Base-by-base conservation (phyloP, 2,329 filamentous ascomycete species). In the Elsinoe batatas region DNA sequence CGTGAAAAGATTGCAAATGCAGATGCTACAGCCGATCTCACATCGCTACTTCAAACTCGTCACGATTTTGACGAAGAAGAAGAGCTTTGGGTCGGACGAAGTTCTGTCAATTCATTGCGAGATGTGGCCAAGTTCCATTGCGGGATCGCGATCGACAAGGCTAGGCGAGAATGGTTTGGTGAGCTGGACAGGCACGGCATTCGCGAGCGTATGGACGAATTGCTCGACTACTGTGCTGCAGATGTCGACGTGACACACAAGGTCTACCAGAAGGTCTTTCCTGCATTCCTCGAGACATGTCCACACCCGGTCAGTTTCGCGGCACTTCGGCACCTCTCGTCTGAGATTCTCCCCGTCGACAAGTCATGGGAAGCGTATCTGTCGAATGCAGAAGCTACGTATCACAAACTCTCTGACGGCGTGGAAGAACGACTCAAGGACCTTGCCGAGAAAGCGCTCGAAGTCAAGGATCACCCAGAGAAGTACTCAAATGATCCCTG, bases 61-160 rank as follows among this genome's bases (percentile, higher is more conserved):
- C 80, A 81, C 38, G 77, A 79, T 56, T 69, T 88, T 46, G 55
- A 58, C 11, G 88, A 95, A 61, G 91, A 97, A 66, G 90, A 95
- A 65, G 93, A 98, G 64, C 73, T 96, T 0, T 98, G 93, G 93
- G 88, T 98, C 3, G 89, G 90, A 54, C 79, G 89, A 67, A 97
- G 91, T 68, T 96, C 93, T 0, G 81, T 96, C 64, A 98, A 98
- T 71, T 98, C 93, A 0, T 73, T 98, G 37, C 82, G 91, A 17
- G 93, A 98, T 64, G 93, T 98, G 5, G 94, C 93, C 59, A 89
- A 95, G 67, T 98, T 98, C 61, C 93, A 98, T 67, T 88, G 95
- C 62, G 83, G 91, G 62, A 82, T 95, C 54, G 84, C 85, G 2
- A 90, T 98, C 57, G 91, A 98, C 72, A 98, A 98, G 73, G 80